phyloP scores from a whole-genome alignment of 768 basidiomycete genomes.

The Zangia roseola region DNA sequence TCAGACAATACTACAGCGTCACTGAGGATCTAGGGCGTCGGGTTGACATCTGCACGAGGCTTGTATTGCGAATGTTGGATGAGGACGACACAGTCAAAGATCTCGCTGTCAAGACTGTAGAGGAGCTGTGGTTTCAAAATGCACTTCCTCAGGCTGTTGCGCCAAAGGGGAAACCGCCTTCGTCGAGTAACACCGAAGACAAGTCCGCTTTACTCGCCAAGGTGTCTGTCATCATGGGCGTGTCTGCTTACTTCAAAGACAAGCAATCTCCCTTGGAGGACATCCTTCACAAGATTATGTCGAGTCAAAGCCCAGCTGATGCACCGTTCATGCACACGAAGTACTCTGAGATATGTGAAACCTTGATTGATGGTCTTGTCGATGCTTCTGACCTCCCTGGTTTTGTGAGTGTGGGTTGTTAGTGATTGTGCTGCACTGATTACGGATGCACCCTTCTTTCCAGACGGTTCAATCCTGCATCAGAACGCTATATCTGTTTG shows the following conservation, averaged over 20 bases:
- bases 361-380: conserved; percentile 82
- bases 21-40: conserved; percentile 58
- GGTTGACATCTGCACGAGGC: conserved; percentile 77
- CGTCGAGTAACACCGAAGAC: conserved; percentile 39
- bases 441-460: not conserved
- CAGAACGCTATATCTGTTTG: conserved; percentile 80
- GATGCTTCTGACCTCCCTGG: conserved; percentile 80
- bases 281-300: conserved; percentile 78
- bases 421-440: not conserved
- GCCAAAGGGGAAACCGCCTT: conserved; percentile 37
- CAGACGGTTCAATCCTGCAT: conserved; percentile 85
- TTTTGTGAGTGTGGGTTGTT: conserved; percentile 52
- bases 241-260: conserved; percentile 79
- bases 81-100: conserved; percentile 97
- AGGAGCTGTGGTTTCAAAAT: conserved; percentile 85
- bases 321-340: conserved; percentile 54
- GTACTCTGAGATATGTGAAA: conserved; percentile 82
- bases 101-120: conserved; percentile 83
- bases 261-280: conserved; percentile 83
- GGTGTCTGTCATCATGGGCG: conserved; percentile 82
- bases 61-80: conserved; percentile 84
- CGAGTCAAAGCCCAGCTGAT: conserved; percentile 61
- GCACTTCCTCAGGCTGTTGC: conserved; percentile 29
- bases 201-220: conserved; percentile 59
- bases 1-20: conserved; percentile 76